phyloP scores from a whole-genome alignment of 1,284 basidiomycete species.

The Ceraceosorus guamensis region DNA sequence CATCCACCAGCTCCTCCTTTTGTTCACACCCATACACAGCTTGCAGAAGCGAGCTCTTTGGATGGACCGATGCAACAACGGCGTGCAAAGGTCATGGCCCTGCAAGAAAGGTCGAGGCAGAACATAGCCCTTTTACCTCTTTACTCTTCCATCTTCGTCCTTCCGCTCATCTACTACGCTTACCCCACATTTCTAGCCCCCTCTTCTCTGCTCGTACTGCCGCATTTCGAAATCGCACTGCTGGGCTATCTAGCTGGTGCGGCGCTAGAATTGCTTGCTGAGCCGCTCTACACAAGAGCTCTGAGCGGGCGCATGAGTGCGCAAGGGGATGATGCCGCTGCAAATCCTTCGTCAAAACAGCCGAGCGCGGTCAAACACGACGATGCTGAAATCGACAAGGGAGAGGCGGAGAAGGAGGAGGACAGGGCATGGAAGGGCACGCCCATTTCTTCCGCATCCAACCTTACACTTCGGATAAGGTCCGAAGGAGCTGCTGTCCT shows the following conservation, averaged over 20 bases:
- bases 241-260: constrained; percentile 35
- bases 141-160: no score
- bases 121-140: constrained; percentile 39
- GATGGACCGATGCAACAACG: no score
- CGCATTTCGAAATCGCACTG: constrained; percentile 24
- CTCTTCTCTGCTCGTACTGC: constrained; percentile 11
- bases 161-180: constrained; percentile 15
- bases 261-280: constrained; percentile 30
- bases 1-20: no score
- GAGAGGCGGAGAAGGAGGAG: constrained; percentile 7
- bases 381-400: no score
- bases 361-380: no score
- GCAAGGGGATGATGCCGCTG: no score
- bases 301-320: no score
- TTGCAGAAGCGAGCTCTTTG: background rate
- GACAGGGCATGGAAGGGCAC: constrained; percentile 33
- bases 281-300: constrained; percentile 38
- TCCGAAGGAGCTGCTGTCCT: background rate
- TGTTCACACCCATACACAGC: no score
- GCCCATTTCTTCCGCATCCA: no score
- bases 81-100: background rate
- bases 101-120: constrained; percentile 12
- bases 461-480: background rate
- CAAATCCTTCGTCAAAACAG: no score
- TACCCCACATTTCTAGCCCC: constrained; percentile 30